A percentile compares a stretch with the other conserved stretches of the same genome.
phyloP scores from a whole-genome alignment of 148 eudicot species.

The Beta vulgaris region DNA sequence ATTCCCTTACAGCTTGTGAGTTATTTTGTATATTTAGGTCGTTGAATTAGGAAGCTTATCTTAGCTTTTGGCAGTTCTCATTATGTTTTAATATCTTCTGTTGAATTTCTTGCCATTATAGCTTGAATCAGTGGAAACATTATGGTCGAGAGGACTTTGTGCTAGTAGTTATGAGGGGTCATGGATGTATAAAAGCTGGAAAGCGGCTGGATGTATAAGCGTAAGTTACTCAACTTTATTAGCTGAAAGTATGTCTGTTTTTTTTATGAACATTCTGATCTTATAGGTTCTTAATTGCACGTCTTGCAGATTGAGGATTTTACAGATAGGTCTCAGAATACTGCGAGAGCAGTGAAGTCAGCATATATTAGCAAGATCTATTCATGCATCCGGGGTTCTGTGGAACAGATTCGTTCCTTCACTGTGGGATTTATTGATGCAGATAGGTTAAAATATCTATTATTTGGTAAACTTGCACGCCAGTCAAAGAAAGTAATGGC shows the following conservation, averaged over 20 bases:
- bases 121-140: constrained; percentile 59
- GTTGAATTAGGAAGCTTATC: not conserved
- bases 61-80: not conserved
- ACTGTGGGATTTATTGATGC: constrained; percentile 42
- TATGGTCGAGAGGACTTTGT: constrained; percentile 74
- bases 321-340: constrained; percentile 66
- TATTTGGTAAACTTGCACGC: constrained; percentile 45
- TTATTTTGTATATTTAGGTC: not conserved
- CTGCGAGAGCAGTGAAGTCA: constrained; percentile 65
- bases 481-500: not conserved
- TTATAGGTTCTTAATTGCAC: not conserved
- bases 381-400: constrained; percentile 44
- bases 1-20: not conserved
- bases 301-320: constrained; percentile 82
- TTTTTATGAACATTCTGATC: constrained; percentile 9
- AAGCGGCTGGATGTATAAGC: constrained; percentile 40
- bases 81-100: not conserved
- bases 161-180: constrained; percentile 62
- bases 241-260: not conserved
- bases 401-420: constrained; percentile 40
- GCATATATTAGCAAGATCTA: constrained; percentile 40
- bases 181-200: constrained; percentile 57
- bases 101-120: constrained; percentile 28
- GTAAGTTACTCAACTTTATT: constrained; percentile 37
- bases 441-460: constrained; percentile 30